Base-by-base conservation (phyloP, 345 rosid genomes). In the Lepidium aucheri region DNA sequence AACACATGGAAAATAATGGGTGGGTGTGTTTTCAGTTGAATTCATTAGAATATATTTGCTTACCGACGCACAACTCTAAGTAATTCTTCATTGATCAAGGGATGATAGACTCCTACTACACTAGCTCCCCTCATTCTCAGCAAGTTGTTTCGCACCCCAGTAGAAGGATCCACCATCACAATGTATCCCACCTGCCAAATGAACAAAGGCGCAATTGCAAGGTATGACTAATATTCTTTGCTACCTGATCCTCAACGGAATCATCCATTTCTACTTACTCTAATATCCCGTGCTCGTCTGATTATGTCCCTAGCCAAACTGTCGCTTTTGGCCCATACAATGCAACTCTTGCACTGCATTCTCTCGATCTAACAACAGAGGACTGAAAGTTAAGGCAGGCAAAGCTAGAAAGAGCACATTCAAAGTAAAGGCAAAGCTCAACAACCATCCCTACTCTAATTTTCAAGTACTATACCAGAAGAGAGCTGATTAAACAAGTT, bases 241-340 rank as follows among this genome's bases (percentile, higher is more conserved):
- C 20, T 24, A 16, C 26, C 30, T 1, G 1, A 54, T 39, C 53
- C 9, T 16, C 22, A 47, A 40, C 38, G 26, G 46, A 58, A 43
- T 3, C 17, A 45, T 34, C 60, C 28, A 60, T 34, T 28, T 34
- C 67, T 55, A 54, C 78, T 79, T 78, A 94, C 97, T 67, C 39
- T 61, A 44, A 74, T 49, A 79, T 86, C 75, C 4, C 87, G 68
- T 42, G 89, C 83, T 69, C 57, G 78, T 56, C 52, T 87, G 67
- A 94, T 83, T 24, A 94, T 51, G 51, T 85, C 99, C 73, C 88
- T 88, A 1, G 81, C 86, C 46, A 94, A 78, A 72, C 34, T 81
- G 70, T 94, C 99, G 6, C 92, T 88, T 83, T 94, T 94, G 10
- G 95, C 93, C 99, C 97, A 90, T 63, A 90, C 67, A 22, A 94